phyloP scores from a whole-genome alignment of 352 stramenopile genomes.

The Pythium vanterpoolii region DNA sequence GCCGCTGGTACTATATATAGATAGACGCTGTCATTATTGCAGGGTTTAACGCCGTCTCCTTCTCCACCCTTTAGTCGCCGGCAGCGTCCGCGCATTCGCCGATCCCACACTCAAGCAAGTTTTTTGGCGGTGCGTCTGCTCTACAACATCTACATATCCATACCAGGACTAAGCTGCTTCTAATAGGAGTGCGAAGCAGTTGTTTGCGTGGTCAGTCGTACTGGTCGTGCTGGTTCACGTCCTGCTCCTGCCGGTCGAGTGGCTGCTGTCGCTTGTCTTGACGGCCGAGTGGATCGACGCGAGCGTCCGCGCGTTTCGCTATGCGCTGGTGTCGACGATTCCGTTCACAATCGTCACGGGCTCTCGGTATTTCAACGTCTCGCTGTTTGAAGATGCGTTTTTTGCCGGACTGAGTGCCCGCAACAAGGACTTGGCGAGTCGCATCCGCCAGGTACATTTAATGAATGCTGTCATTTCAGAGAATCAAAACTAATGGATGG shows the following conservation, averaged over 20 bases:
- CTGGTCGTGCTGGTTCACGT: constrained; percentile 45
- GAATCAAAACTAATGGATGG: not conserved
- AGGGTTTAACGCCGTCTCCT: not conserved
- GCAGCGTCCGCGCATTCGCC: constrained; percentile 34
- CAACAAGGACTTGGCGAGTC: constrained; percentile 33
- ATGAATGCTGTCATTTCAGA: not conserved
- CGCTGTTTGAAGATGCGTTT: constrained; percentile 69
- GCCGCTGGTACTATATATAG: constrained; percentile 7
- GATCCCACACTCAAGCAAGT: constrained; percentile 41
- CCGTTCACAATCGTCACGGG: constrained; percentile 53
- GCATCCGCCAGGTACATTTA: constrained; percentile 22
- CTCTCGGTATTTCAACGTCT: constrained; percentile 54
- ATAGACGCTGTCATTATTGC: not conserved
- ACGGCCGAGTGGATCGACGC: constrained; percentile 60
- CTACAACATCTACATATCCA: not conserved
- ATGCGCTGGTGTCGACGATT: constrained; percentile 42
- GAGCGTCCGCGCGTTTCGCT: constrained; percentile 50
- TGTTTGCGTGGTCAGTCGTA: constrained; percentile 52
- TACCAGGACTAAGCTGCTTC: not conserved
- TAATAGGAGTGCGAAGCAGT: constrained; percentile 40
- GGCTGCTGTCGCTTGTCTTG: constrained; percentile 45
- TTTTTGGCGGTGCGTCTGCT: constrained; percentile 34
- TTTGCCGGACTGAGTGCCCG: constrained; percentile 52
- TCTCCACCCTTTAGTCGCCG: constrained; percentile 14
- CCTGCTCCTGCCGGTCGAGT: constrained; percentile 57